phyloP scores from a whole-genome alignment of 306 rosid species.

The Malus fusca region DNA sequence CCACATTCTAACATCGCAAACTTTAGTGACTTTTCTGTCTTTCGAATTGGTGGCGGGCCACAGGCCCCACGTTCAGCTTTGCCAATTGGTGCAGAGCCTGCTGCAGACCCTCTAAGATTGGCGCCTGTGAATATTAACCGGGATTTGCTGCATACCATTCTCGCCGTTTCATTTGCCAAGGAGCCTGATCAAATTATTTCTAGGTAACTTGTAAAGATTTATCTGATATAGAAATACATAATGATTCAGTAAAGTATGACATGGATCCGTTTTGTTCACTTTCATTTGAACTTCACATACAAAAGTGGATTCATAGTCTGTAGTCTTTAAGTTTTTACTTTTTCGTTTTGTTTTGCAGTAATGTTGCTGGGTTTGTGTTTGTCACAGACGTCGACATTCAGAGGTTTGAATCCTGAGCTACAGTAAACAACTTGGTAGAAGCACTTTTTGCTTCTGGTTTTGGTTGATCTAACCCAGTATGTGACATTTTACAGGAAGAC shows the following conservation, averaged over 20 bases:
- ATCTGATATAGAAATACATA: not conserved
- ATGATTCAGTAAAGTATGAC: not conserved
- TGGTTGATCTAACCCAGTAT: conserved; percentile 17
- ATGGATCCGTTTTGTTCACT: not conserved
- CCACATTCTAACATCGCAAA: conserved; percentile 83
- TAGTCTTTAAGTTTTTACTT: not conserved
- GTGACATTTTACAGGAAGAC: conserved; percentile 61
- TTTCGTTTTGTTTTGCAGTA: conserved; percentile 37
- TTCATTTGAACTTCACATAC: not conserved
- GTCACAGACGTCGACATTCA: conserved; percentile 76
- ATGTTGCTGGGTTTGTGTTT: conserved; percentile 81
- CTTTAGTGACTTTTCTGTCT: conserved; percentile 65
- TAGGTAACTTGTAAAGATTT: conserved; percentile 38
- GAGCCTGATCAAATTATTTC: conserved; percentile 89
- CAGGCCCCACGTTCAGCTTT: conserved; percentile 96
- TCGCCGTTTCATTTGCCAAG: conserved; percentile 85
- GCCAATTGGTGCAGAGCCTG: conserved; percentile 98
- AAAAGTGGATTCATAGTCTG: not conserved
- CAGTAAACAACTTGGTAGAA: not conserved
- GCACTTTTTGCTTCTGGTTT: conserved; percentile 1
- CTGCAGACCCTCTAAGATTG: conserved; percentile 83
- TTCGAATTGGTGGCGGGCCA: conserved; percentile 94
- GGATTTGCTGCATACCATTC: conserved; percentile 75
- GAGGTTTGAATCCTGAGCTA: conserved; percentile 49
- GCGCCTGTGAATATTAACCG: conserved; percentile 68